These are phyloP conservation scores for Amphicarpaea edgeworthii DNA, from an alignment of 306 rosid species.

Conservation along the genomic window DNA sequence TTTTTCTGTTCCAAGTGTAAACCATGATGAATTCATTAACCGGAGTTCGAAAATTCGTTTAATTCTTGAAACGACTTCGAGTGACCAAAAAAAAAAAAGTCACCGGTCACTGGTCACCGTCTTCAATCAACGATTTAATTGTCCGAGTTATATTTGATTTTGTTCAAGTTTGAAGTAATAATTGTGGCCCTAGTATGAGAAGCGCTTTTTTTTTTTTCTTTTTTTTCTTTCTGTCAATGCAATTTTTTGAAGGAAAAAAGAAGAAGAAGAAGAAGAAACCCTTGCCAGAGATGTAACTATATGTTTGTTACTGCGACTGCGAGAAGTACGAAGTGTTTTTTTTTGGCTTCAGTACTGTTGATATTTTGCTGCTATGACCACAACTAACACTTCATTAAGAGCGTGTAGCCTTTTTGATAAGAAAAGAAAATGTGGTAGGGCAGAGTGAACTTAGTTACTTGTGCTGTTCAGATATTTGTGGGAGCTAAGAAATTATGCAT, in stretches of 20 bases:
- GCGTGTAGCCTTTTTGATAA: background rate
- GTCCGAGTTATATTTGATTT: background rate
- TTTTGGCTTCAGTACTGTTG: background rate
- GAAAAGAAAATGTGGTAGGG: background rate
- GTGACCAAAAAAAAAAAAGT: background rate
- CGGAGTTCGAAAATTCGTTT: background rate
- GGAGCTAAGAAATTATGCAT: background rate
- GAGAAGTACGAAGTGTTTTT: constrained; percentile 1
- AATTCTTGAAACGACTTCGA: background rate
- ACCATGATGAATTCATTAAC: background rate
- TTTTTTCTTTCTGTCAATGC: background rate
- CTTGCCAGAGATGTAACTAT: constrained; percentile 10
- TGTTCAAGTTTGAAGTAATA: background rate
- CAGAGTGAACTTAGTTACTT: background rate
- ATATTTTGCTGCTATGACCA: background rate
- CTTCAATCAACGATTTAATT: background rate
- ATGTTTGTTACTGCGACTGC: background rate
- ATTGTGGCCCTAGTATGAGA: background rate
- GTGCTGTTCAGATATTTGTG: background rate
- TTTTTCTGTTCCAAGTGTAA: background rate
- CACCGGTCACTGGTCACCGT: background rate
- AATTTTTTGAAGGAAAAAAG: background rate
- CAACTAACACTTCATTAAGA: background rate
- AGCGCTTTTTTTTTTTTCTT: constrained; percentile 2
- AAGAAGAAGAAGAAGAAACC: background rate